Conservation (phyloP, 2,329 filamentous ascomycete genomes). For the Cladophialophora carrionii region DNA sequence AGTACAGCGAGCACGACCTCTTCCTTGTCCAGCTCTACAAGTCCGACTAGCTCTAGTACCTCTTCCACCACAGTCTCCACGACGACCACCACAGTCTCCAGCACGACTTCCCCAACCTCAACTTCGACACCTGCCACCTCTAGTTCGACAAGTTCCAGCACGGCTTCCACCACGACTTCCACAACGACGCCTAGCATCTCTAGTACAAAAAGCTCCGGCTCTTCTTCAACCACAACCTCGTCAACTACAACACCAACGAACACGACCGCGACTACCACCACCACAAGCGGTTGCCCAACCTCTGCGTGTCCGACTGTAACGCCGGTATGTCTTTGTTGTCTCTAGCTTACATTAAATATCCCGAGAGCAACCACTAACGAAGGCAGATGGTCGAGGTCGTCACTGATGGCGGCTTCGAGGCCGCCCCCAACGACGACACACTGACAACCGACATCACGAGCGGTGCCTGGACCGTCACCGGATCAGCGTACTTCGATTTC, state of each 20-base stretch:
- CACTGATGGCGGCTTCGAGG: conserved; percentile 11
- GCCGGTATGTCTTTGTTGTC: background rate
- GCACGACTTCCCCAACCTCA: too few species aligned
- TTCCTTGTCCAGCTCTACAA: background rate
- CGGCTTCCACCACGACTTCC: background rate
- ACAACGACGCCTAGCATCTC: background rate
- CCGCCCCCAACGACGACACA: background rate
- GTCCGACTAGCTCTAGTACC: background rate
- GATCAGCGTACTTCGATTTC: background rate
- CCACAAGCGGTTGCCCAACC: conserved; percentile 6
- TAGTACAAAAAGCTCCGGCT: background rate
- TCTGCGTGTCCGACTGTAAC: background rate
- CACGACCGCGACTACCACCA: background rate
- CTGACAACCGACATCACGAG: background rate
- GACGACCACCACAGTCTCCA: too few species aligned
- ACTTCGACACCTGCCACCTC: background rate
- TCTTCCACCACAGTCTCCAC: background rate
- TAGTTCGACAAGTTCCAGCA: background rate
- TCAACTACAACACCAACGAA: background rate
- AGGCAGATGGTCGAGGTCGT: conserved; percentile 4
- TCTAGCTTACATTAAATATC: background rate
- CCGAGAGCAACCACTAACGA: background rate
- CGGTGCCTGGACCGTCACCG: conserved; percentile 10
- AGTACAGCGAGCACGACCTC: too few species aligned
- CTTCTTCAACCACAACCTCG: background rate